Evolutionary conservation across 2,329 filamentous ascomycete genomes (phyloP), one percentile per base, ranked within the genome.

Genomic region (Mycosphaerella arachidis): DNA sequence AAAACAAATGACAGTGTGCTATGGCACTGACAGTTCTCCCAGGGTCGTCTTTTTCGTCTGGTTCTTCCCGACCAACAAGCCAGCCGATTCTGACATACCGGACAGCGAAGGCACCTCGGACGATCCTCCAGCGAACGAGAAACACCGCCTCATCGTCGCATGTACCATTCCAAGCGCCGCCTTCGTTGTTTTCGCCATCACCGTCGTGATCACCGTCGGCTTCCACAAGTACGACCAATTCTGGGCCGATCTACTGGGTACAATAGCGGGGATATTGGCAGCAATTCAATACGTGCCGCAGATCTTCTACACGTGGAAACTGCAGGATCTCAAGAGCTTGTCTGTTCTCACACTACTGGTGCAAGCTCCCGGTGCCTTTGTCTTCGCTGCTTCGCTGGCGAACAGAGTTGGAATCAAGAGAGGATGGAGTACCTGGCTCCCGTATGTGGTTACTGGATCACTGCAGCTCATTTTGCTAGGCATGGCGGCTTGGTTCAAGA

Each of bases 261-360:
- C 96, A 60, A 84, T 90, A 73, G 86, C 91, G 18, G 89, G 91
- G 0, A 76, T 85, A 1, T 84, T 99, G 5, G 90, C 94, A 0
- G 88, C 85, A 0, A 83, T 97, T 24, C 94, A 99, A 76, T 99
- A 97, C 75, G 79, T 99, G 16, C 94, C 94, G 0, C 94, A 99
- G 76, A 96, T 99, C 65, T 92, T 87, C 78, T 97, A 90, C 55
- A 99, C 94, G 0, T 95, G 90, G 77, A 84, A 81, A 55, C 79
- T 97, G 59, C 89, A 93, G 72, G 88, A 92, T 68, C 89, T 96
- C 1, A 92, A 92, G 57, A 96, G 92, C 73, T 78, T 99, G 68
- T 96, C 91, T 70, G 94, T 99, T 58, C 88, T 91, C 4, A 97
- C 97, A 89, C 97, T 99, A 92, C 89, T 90, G 72, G 96, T 99